A percentile compares a stretch with the other conserved stretches of the same genome.
Conservation (phyloP, 2,329 filamentous ascomycete genomes). For the Cercospora nicotianae region DNA sequence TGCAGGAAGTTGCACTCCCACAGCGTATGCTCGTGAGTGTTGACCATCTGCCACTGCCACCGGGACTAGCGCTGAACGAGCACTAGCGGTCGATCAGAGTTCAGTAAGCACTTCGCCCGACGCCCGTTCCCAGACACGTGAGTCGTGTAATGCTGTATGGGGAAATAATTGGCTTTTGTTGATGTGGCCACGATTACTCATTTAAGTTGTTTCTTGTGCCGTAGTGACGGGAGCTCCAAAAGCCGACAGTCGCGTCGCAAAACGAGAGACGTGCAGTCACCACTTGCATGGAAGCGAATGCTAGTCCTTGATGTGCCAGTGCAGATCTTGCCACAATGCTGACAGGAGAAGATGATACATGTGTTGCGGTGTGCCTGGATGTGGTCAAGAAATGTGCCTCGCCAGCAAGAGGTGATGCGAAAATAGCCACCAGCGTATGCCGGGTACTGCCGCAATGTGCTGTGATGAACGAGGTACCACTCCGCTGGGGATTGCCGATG, state of each 20-base stretch:
- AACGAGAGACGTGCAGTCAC: background rate
- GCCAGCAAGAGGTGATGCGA: background rate
- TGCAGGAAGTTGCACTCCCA: background rate
- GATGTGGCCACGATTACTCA: background rate
- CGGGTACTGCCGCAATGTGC: background rate
- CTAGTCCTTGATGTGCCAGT: background rate
- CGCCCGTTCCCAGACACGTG: background rate
- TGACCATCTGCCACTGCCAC: background rate
- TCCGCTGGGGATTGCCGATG: background rate
- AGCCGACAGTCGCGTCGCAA: background rate
- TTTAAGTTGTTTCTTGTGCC: background rate
- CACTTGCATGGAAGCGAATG: background rate
- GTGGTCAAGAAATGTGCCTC: background rate
- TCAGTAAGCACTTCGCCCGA: background rate
- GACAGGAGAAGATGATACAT: background rate
- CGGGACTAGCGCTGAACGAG: background rate
- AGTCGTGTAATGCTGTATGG: background rate
- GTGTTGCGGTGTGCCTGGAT: background rate
- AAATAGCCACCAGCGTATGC: background rate
- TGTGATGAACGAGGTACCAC: background rate
- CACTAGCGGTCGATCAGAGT: background rate
- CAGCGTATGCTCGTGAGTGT: background rate
- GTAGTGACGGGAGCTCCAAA: background rate
- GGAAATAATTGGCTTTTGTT: background rate
- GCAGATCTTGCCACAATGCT: background rate